Base-by-base conservation (phyloP, 257 asterid genomes). In the Petrea volubilis region DNA sequence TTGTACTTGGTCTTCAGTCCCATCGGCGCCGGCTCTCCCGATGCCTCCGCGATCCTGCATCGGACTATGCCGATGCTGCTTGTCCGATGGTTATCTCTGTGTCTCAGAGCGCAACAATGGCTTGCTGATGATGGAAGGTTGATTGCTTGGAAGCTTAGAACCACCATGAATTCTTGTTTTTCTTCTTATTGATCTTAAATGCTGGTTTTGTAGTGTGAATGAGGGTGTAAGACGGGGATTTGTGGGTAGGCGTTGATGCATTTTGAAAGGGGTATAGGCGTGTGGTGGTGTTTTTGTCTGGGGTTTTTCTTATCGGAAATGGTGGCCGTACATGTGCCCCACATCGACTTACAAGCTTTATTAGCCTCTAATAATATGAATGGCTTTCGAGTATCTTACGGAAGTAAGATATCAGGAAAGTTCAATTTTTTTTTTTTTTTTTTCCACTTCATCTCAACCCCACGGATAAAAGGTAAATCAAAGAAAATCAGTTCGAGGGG, bases 1-100 rank as follows among this genome's bases (percentile, higher is more conserved):
- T 80, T 88, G 78, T 94, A 94, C 77, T 91, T 87, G 0, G 97
- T 94, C 75, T 91, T 94, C 85, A 86, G 89, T 68, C 97, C 98
- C 84, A 93, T 67, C 25, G 97, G 96, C 21, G 97, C 97, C 29
- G 97, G 96, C 77, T 74, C 60, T 14, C 98, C 97, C 15, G 98
- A 87, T 17, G 87, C 83, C 86, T 93, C 97, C 5, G 94, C 96
- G 7, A 93, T 89, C 71, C 94, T 94, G 40, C 97, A 89, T 50
- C 93, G 78, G 20, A 90, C 67, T 2, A 51, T 49, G 27, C 51
- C 60, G 3, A 52, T 21, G n/a, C 49, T 24, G 6, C 4, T 47
- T 4, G 20, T 11, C 5, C 6, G 55, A 6, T 46, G 0, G 0
- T 15, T 8, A 46, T n/a, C 34, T 17, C 59, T 11, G 2, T 28